Evolutionary conservation across 257 asterid species (phyloP).

Genomic region (Jacaranda copaia): DNA sequence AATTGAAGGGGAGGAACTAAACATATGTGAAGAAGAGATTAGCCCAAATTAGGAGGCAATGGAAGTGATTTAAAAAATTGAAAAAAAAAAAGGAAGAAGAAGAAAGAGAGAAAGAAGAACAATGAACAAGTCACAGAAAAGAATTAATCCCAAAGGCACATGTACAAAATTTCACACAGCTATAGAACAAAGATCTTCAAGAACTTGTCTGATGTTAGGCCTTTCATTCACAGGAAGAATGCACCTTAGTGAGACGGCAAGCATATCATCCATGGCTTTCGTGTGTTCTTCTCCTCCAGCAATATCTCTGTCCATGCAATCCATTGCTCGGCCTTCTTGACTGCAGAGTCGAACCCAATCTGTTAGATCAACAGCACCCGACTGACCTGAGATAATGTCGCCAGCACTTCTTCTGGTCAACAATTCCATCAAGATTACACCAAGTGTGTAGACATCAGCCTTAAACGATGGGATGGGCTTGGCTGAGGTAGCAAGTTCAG

Average conservation of each 20-base stretch:
- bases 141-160: slow-evolving; percentile 59
- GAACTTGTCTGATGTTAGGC: slow-evolving; percentile 86
- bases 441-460: slow-evolving; percentile 94
- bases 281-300: slow-evolving; percentile 81
- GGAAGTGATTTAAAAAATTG: slow-evolving; percentile 47
- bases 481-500: slow-evolving; percentile 76
- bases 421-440: slow-evolving; percentile 93
- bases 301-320: slow-evolving; percentile 88
- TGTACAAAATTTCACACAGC: slow-evolving; percentile 79
- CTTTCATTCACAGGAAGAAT: slow-evolving; percentile 87
- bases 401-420: slow-evolving; percentile 97
- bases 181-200: slow-evolving; percentile 74
- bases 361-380: slow-evolving; percentile 95
- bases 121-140: slow-evolving; percentile 54
- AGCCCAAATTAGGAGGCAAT: slow-evolving; percentile 65
- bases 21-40: slow-evolving; percentile 52
- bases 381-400: slow-evolving; percentile 89
- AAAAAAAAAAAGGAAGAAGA: background rate
- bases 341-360: slow-evolving; percentile 94
- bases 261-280: slow-evolving; percentile 84
- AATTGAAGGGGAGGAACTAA: slow-evolving; percentile 74
- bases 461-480: slow-evolving; percentile 78
- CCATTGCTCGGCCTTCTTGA: slow-evolving; percentile 89
- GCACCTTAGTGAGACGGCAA: slow-evolving; percentile 82
- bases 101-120: slow-evolving; percentile 33